Evolutionary conservation across 352 stramenopile species (phyloP).

Genomic region (Paralagenidium karlingii): DNA sequence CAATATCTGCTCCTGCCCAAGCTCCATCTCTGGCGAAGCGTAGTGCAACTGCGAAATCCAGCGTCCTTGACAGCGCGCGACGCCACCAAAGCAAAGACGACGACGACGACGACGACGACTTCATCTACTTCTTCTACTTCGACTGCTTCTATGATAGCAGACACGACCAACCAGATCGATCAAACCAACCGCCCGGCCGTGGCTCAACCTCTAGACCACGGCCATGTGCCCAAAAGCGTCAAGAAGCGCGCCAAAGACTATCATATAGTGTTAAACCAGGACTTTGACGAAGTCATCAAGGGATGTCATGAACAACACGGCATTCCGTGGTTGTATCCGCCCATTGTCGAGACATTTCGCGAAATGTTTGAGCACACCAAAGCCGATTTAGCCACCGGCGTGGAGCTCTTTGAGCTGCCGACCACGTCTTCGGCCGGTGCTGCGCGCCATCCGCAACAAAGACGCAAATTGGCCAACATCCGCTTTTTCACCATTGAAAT

Average conservation of each 20-base stretch:
- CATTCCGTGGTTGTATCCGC: conserved; percentile 87
- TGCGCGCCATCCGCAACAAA: conserved; percentile 17
- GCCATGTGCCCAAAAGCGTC: conserved; percentile 81
- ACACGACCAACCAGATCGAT: too few relatives aligned
- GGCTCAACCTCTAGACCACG: too few relatives aligned
- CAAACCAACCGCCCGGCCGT: too few relatives aligned
- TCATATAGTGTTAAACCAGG: conserved; percentile 77
- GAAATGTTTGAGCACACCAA: conserved; percentile 29
- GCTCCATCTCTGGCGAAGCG: conserved; percentile 82
- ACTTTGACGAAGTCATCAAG: conserved; percentile 79
- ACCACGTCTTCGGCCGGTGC: too few relatives aligned
- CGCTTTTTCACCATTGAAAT: conserved; percentile 88
- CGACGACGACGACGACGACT: too few relatives aligned
- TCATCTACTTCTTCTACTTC: too few relatives aligned
- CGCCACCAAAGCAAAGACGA: too few relatives aligned
- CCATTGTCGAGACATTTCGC: conserved; percentile 77
- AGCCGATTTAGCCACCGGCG: too few relatives aligned
- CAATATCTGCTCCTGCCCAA: conserved; percentile 78
- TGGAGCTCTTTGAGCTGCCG: conserved; percentile 62
- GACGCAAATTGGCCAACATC: conserved; percentile 17
- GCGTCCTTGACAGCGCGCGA: too few relatives aligned
- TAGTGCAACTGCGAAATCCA: conserved; percentile 45
- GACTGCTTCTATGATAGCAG: too few relatives aligned
- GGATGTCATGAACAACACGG: conserved; percentile 89
- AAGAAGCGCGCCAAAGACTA: conserved; percentile 86